phyloP scores from a whole-genome alignment of 495 filamentous ascomycete species.

The Aspergillus asperescens region DNA sequence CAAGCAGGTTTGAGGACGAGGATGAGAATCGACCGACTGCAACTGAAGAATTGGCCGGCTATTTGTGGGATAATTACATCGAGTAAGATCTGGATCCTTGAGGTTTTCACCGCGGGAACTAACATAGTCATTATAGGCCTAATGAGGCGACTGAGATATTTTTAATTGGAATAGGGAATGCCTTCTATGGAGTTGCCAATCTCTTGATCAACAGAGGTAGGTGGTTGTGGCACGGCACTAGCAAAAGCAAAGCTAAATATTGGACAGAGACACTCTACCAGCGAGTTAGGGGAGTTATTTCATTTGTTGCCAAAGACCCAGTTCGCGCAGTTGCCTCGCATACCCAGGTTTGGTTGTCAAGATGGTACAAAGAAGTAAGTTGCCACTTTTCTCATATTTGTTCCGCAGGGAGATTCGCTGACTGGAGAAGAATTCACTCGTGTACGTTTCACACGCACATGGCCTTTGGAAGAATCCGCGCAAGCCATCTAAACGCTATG shows the following conservation, averaged over 20 bases:
- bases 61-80: constrained; percentile 97
- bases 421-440: constrained; percentile 51
- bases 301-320: constrained; percentile 42
- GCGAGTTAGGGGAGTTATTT: constrained; percentile 55
- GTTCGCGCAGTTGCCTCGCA: constrained; percentile 59
- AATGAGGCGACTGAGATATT: constrained; percentile 66
- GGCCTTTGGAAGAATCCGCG: constrained; percentile 60
- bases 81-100: constrained; percentile 46
- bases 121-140: constrained; percentile 37
- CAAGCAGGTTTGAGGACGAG: constrained; percentile 38
- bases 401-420: not conserved
- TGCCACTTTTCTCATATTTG: not conserved
- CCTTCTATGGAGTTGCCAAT: constrained; percentile 64
- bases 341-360: constrained; percentile 56
- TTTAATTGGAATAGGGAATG: constrained; percentile 76
- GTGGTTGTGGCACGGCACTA: constrained; percentile 7
- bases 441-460: constrained; percentile 69
- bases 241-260: constrained; percentile 12
- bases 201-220: constrained; percentile 63
- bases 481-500: constrained; percentile 65
- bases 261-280: constrained; percentile 42
- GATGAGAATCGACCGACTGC: constrained; percentile 43
- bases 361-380: constrained; percentile 62
- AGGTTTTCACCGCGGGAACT: not conserved
- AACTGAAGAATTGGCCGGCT: constrained; percentile 71